Evolutionary conservation across 78 protist genomes (phyloP), one percentile per base, ranked within the genome.

Genomic region (Dictyostelium purpureum): DNA sequence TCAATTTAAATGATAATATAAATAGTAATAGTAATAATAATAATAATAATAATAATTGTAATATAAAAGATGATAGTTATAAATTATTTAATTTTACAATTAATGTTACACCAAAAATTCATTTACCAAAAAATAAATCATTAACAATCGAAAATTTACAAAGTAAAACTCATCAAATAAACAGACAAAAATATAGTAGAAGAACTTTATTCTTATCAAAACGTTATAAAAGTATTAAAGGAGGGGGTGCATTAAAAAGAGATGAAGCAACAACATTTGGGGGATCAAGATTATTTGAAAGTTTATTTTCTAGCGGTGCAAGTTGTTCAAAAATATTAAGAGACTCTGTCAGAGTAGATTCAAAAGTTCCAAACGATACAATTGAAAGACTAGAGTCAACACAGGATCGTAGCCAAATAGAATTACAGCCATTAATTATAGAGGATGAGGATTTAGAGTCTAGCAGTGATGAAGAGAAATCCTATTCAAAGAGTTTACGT

Each of bases 51-150:
- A 31, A 6, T 31, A 61, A n/a, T 12, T 4, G 9, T 61, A 61
- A 28, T 31, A 31, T 31, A n/a, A 31, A 6, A n/a, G 40, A 31
- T 28, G 42, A 61, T 10, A 6, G 21, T 10, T 31, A 65, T 37
- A 24, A 43, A 56, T 10, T 51, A 31, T 81, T 51, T 40, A 81
- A 54, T 40, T 81, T 52, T 81, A 38, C 79, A 81, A 67, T 69
- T n/a, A 73, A 81, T 81, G 42, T 81, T 40, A 74, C 67, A 69
- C 90, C 77, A 51, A 81, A 70, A 40, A 69, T 81, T 42, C 42
- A 28, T 73, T 31, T 73, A 31, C 79, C 79, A 49, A 73, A 73
- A 26, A 73, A 73, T 49, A 73, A 51, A 73, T 7, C 42, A 14
- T 1, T 42, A 1, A n/a, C 54, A n/a, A 73, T 73, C 19, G 79